A percentile compares a stretch with the other conserved stretches of the same genome.
Conservation (phyloP, 345 rosid species). For the Geranium brycei region DNA sequence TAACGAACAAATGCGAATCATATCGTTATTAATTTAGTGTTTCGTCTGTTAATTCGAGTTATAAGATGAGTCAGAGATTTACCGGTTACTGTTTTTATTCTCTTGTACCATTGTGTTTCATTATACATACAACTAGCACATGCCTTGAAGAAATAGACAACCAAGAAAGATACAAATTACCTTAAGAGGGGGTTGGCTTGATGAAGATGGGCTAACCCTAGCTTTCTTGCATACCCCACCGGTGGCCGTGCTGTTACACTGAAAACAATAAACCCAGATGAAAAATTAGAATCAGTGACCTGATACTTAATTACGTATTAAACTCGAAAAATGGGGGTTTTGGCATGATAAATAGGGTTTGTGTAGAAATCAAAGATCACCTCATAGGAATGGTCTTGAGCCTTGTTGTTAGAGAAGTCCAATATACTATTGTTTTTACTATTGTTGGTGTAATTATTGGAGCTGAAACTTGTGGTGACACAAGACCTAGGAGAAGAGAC, state of each 20-base stretch:
- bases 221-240: conserved; percentile 37
- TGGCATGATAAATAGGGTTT: too few species aligned
- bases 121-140: too few species aligned
- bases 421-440: conserved; percentile 11
- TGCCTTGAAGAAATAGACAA: conserved; percentile 13
- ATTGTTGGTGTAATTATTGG: not conserved
- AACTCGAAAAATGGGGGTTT: not conserved
- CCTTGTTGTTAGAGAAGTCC: conserved; percentile 28
- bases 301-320: not conserved
- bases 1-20: too few species aligned
- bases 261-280: not conserved
- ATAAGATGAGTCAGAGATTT: too few species aligned
- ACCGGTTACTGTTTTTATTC: too few species aligned
- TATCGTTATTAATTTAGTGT: too few species aligned
- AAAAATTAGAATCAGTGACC: not conserved
- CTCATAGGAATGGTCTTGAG: conserved; percentile 23
- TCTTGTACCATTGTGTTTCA: too few species aligned
- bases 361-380: too few species aligned
- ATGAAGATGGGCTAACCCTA: conserved; percentile 31
- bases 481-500: conserved; percentile 37
- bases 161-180: conserved; percentile 18
- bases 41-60: too few species aligned
- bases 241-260: conserved; percentile 31
- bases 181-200: conserved; percentile 30
- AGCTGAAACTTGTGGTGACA: conserved; percentile 22